These are phyloP conservation scores for Aspergillus japonicus DNA, from an alignment of 2,329 filamentous ascomycete genomes.

Conservation along the genomic window DNA sequence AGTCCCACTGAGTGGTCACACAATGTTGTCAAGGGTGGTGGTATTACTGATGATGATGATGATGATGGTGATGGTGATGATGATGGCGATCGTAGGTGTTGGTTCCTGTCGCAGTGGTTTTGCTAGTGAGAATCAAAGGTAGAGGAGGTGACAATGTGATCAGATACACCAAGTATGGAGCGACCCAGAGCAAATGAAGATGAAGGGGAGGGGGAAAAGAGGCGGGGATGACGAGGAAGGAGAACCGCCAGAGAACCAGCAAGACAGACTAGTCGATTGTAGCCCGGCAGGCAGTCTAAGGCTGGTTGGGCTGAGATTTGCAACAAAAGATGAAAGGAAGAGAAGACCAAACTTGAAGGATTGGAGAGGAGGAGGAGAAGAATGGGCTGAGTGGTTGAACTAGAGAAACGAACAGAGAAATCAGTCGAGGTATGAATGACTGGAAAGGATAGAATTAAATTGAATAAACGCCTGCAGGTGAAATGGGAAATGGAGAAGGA, in stretches of 20 bases:
- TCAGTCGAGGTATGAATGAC: constrained; percentile 6
- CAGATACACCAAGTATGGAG: constrained; percentile 1
- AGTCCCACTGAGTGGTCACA: constrained; percentile 9
- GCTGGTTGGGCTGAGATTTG: constrained; percentile 1
- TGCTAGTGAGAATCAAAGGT: constrained; percentile 6
- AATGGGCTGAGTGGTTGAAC: constrained; percentile 5
- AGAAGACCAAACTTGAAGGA: background rate
- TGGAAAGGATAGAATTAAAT: background rate
- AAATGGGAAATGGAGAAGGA: background rate
- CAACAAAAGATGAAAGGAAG: constrained; percentile 1
- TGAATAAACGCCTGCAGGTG: background rate
- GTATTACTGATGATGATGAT: background rate
- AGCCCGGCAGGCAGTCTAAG: constrained; percentile 3
- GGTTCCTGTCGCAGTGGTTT: background rate
- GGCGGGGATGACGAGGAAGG: background rate
- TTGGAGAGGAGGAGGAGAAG: background rate
- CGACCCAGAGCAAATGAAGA: constrained; percentile 1
- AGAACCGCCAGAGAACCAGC: background rate
- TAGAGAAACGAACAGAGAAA: background rate
- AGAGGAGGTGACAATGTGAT: constrained; percentile 7
- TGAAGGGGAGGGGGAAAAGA: background rate
- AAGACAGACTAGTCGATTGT: constrained; percentile 2
- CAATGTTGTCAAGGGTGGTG: background rate
- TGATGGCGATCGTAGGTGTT: background rate
- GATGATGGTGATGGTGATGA: background rate